A percentile compares a stretch with the other conserved stretches of the same genome.
phyloP scores from a whole-genome alignment of 768 basidiomycete species.

The Hericium erinaceus region DNA sequence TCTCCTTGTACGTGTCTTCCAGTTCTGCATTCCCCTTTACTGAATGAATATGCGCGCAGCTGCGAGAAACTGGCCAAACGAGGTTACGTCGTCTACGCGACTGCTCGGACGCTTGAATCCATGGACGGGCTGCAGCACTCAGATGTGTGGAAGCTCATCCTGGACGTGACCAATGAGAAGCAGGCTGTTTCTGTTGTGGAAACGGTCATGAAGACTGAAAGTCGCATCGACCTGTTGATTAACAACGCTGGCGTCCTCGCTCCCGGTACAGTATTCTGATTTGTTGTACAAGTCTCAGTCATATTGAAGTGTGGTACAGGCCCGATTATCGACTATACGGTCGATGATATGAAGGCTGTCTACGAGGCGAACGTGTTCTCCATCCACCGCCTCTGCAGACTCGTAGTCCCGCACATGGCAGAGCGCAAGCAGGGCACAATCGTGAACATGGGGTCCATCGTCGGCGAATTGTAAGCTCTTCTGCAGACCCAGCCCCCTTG shows the following conservation, averaged over 20 bases:
- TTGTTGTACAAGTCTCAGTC: background rate
- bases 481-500: slow-evolving; percentile 38
- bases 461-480: slow-evolving; percentile 43
- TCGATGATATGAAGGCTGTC: slow-evolving; percentile 39
- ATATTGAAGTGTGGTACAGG: slow-evolving; percentile 18
- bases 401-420: slow-evolving; percentile 68
- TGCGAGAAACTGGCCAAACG: slow-evolving; percentile 56
- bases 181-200: slow-evolving; percentile 27
- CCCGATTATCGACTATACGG: slow-evolving; percentile 40
- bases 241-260: slow-evolving; percentile 57
- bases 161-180: slow-evolving; percentile 47
- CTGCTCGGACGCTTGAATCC: slow-evolving; percentile 52
- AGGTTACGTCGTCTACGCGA: slow-evolving; percentile 71
- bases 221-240: slow-evolving; percentile 62
- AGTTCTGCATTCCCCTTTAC: background rate
- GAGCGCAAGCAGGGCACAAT: slow-evolving; percentile 50
- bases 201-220: slow-evolving; percentile 43
- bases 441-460: slow-evolving; percentile 67
- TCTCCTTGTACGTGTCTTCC: slow-evolving; percentile 35
- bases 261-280: slow-evolving; percentile 28
- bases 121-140: slow-evolving; percentile 45
- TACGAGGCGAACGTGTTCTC: slow-evolving; percentile 65
- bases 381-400: slow-evolving; percentile 47
- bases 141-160: slow-evolving; percentile 32
- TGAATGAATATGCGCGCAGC: slow-evolving; percentile 22